Conservation (phyloP, 108 stramenopile species). For the Fragilariopsis cylindrus region DNA sequence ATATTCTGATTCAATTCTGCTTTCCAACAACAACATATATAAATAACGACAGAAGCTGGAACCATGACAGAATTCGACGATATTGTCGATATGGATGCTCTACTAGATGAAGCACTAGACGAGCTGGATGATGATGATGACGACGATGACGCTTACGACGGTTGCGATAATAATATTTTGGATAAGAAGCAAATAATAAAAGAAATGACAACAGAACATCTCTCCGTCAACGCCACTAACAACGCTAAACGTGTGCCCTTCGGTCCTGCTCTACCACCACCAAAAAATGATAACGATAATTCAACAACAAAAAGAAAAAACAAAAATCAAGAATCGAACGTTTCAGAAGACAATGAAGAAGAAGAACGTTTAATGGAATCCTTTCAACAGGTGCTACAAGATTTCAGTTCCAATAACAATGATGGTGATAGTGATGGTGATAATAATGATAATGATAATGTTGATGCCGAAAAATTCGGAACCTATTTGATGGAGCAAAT, state of each 20-base stretch:
- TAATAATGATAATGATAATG: conserved; percentile 13
- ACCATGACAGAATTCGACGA: not conserved
- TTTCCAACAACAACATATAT: no score
- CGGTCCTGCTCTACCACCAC: not conserved
- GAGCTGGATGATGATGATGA: conserved; percentile 45
- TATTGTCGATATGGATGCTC: conserved; percentile 35
- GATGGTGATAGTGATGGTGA: conserved; percentile 8
- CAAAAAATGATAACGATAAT: not conserved
- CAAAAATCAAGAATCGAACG: not conserved
- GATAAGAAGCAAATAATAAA: not conserved
- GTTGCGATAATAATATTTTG: no score
- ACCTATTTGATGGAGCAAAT: conserved; percentile 22
- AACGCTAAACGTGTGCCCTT: conserved; percentile 1
- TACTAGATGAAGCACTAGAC: conserved; percentile 53
- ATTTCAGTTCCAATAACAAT: conserved; percentile 10
- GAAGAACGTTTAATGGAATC: not conserved
- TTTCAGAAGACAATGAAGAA: not conserved
- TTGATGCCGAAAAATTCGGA: not conserved
- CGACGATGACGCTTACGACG: not conserved
- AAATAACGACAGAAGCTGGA: no score
- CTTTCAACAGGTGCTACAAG: conserved; percentile 7
- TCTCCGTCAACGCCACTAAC: not conserved
- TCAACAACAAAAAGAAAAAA: not conserved
- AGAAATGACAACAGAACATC: not conserved
- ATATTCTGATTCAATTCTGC: no score